These are phyloP conservation scores for Glutinoglossum americanum DNA, from an alignment of 495 filamentous ascomycete species.

Conservation along the genomic window DNA sequence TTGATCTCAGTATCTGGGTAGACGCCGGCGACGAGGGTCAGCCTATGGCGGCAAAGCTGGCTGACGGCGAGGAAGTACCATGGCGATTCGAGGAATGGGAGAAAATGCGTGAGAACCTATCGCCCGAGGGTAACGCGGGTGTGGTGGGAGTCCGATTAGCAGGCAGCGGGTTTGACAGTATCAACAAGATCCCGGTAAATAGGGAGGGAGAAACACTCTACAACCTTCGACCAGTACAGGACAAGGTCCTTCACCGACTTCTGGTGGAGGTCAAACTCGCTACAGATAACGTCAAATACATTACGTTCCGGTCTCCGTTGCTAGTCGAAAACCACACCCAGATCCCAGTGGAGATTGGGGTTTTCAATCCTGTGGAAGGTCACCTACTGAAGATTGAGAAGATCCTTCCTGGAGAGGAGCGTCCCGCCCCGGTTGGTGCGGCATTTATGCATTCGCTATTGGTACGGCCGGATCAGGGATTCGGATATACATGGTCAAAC, in stretches of 20 bases:
- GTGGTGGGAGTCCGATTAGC: constrained; percentile 68
- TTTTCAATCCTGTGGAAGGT: constrained; percentile 72
- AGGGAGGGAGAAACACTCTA: constrained; percentile 88
- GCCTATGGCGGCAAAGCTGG: constrained; percentile 52
- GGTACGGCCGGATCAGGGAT: constrained; percentile 86
- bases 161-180: constrained; percentile 76
- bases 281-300: constrained; percentile 86
- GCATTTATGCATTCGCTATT: constrained; percentile 77
- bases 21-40: constrained; percentile 39
- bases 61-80: constrained; percentile 74
- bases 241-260: constrained; percentile 65
- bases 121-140: constrained; percentile 57
- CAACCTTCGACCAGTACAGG: constrained; percentile 61
- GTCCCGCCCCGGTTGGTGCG: constrained; percentile 82
- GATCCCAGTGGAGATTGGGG: constrained; percentile 85
- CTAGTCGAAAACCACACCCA: constrained; percentile 94
- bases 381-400: constrained; percentile 95
- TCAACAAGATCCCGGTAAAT: constrained; percentile 72
- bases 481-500: constrained; percentile 85
- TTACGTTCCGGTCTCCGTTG: constrained; percentile 88
- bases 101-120: constrained; percentile 76
- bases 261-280: constrained; percentile 84
- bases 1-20: constrained; percentile 66
- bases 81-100: constrained; percentile 95
- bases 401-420: constrained; percentile 73